Evolutionary conservation across 129 eudicot genomes (phyloP).

Genomic region (Tagetes patula): DNA sequence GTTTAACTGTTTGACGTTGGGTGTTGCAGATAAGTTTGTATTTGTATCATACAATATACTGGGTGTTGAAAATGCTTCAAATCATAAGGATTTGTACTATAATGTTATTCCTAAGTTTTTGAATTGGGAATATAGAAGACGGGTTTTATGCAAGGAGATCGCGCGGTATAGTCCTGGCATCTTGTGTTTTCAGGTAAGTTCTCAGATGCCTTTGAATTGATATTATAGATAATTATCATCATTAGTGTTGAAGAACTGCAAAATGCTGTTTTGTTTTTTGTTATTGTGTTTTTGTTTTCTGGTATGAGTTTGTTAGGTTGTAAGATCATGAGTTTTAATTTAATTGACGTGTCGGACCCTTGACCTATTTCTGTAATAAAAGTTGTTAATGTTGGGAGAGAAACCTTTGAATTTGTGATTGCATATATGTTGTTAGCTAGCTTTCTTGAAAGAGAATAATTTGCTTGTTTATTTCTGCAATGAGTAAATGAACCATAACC

Average conservation of each 20-base stretch:
- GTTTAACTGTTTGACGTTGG: not conserved
- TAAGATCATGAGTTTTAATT: not conserved
- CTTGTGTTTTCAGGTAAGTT: slow-evolving; percentile 79
- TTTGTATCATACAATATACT: slow-evolving; percentile 79
- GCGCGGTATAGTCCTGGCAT: slow-evolving; percentile 53
- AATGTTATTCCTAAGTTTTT: slow-evolving; percentile 46
- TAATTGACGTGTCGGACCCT: too few species aligned
- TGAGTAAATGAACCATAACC: too few species aligned
- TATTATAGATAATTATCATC: too few species aligned
- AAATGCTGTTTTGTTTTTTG: too few species aligned
- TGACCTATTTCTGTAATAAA: too few species aligned
- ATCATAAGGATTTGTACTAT: slow-evolving; percentile 64
- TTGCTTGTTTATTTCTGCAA: too few species aligned
- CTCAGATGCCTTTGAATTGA: not conserved
- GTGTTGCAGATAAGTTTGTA: slow-evolving; percentile 62
- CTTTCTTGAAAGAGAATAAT: too few species aligned
- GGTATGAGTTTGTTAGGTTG: not conserved
- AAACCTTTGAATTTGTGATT: too few species aligned
- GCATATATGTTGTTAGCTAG: too few species aligned
- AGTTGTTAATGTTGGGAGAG: too few species aligned
- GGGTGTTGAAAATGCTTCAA: slow-evolving; percentile 82
- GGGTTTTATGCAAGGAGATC: slow-evolving; percentile 51
- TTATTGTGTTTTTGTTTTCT: too few species aligned
- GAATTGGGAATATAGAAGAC: slow-evolving; percentile 68
- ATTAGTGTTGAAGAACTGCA: too few species aligned